These are phyloP conservation scores for Luffa acutangula DNA, from an alignment of 306 rosid genomes.

Conservation along the genomic window DNA sequence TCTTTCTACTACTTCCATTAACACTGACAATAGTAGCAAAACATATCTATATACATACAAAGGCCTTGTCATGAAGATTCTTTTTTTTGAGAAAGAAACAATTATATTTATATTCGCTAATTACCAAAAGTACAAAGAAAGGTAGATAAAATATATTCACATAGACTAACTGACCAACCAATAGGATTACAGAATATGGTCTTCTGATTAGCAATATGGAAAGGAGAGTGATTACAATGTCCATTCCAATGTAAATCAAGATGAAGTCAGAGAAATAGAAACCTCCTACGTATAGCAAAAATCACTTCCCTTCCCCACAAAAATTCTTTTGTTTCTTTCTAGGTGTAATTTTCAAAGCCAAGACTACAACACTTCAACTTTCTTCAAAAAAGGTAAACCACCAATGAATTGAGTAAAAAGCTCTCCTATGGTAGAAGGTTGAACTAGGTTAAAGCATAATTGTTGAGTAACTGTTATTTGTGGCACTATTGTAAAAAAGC, in stretches of 20 bases:
- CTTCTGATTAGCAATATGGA: not conserved
- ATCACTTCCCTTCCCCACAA: not conserved
- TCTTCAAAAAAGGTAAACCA: not conserved
- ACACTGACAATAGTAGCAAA: not conserved
- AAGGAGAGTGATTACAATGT: not conserved
- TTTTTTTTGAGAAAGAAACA: not conserved
- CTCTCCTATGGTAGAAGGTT: not conserved
- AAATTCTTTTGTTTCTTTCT: not conserved
- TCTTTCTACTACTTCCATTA: not conserved
- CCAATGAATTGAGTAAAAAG: not conserved
- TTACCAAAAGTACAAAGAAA: not conserved
- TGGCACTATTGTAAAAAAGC: not conserved
- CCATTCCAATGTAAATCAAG: not conserved
- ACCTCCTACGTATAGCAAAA: not conserved
- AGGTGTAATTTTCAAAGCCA: not conserved
- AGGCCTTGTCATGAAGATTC: not conserved
- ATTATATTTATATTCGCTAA: not conserved
- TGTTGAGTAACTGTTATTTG: not conserved
- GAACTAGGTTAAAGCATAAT: not conserved
- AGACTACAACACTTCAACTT: not conserved
- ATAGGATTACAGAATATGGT: not conserved
- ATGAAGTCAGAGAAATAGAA: not conserved
- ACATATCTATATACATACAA: not conserved
- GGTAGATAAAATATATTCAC: not conserved
- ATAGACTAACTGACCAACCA: not conserved